Base-by-base conservation (phyloP, 1,284 basidiomycete genomes). In the Cutaneotrichosporon daszewskae region DNA sequence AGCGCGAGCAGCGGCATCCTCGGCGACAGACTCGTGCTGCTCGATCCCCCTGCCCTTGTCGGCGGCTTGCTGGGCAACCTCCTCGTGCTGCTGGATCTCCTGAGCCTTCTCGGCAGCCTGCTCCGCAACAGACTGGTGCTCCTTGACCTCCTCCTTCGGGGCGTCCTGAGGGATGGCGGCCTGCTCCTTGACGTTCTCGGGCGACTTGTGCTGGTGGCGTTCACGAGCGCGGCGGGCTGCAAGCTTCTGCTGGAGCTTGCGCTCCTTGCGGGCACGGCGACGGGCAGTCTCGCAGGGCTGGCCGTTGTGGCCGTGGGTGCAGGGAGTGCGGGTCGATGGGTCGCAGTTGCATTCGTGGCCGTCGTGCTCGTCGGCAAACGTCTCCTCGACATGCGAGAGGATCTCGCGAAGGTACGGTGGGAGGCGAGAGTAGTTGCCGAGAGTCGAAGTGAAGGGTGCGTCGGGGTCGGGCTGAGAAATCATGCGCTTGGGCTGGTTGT, bases 331-430 rank as follows among this genome's bases (percentile, higher is more conserved):
- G 28, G 39, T 33, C 22, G n/a, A 12, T 14, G 38, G 17, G n/a
- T 40, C 27, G 44, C 43, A 40, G 22, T 16, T 25, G 32, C 45
- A 43, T 4, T 29, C 27, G 37, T 26, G 23, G 19, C 46, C 37
- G 31, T 32, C 25, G 32, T 40, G 22, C 27, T 38, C 37, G 23
- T 43, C 33, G 13, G 16, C 18, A 19, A 45, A 24, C 2, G 45
- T 50, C 10, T 28, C 40, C 45, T 60, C 55, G 38, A 58, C 36
- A 32, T 55, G 49, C 20, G 51, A 54, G 14, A 58, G 53, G 18
- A 59, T 44, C 37, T 58, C 55, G 26, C 55, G 51, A 19, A 62
- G 47, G 42, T 43, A 50, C 5, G 57, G 55, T 16, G 56, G 55
- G 16, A 59, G 40, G 31, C 54, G 36, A 45, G 48, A 43, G 37